Conservation (phyloP, 2,329 filamentous ascomycete genomes). For the Coleophoma cylindrospora region DNA sequence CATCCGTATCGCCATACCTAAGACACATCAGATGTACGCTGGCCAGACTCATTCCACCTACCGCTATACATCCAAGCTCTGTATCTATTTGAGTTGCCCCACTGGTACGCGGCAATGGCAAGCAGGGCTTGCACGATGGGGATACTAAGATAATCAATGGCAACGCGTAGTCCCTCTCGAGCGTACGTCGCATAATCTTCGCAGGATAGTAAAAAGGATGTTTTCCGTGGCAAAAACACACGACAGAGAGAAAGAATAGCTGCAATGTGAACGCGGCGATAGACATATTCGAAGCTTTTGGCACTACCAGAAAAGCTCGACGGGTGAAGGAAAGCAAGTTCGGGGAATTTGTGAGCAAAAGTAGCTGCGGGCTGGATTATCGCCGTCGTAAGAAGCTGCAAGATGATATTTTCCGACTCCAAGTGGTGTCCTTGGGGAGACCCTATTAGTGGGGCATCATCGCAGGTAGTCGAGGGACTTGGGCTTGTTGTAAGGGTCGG, state of each 20-base stretch:
- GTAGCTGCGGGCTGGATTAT: constrained; percentile 1
- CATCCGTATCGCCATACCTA: constrained; percentile 29
- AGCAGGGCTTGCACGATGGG: constrained; percentile 34
- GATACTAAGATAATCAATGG: constrained; percentile 22
- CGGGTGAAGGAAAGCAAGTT: constrained; percentile 14
- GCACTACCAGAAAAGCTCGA: constrained; percentile 10
- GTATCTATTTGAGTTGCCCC: constrained; percentile 35
- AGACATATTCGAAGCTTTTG: constrained; percentile 1
- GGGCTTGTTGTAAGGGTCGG: too few relatives aligned
- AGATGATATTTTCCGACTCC: background rate
- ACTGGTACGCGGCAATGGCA: constrained; percentile 34
- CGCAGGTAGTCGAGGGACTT: too few relatives aligned
- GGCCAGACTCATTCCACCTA: constrained; percentile 3
- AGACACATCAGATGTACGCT: background rate
- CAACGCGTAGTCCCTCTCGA: constrained; percentile 4
- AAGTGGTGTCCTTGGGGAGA: background rate
- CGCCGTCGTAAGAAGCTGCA: background rate
- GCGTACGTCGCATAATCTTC: constrained; percentile 1
- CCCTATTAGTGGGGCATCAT: background rate
- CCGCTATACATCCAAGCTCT: constrained; percentile 38
- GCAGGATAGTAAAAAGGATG: background rate
- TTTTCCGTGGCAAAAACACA: background rate
- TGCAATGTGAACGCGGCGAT: background rate
- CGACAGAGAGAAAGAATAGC: background rate
- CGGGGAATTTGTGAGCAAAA: constrained; percentile 17